Conservation (phyloP, 2,329 filamentous ascomycete genomes). For the Arachnopeziza araneosa region DNA sequence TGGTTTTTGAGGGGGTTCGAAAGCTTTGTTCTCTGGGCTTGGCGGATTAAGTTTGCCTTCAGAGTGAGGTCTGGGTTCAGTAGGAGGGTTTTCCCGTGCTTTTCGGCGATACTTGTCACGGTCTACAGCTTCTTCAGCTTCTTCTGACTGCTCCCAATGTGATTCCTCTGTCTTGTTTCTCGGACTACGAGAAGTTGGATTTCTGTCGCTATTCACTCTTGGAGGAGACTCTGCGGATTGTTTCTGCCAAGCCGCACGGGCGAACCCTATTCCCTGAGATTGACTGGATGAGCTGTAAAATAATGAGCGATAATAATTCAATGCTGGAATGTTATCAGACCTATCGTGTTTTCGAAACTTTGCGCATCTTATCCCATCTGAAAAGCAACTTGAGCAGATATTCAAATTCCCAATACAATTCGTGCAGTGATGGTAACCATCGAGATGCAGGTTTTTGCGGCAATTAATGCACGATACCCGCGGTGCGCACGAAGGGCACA, state of each 20-base stretch:
- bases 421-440: background rate
- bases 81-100: too few species aligned
- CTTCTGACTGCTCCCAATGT: too few species aligned
- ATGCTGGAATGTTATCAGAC: background rate
- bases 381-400: background rate
- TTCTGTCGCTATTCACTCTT: background rate
- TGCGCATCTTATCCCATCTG: background rate
- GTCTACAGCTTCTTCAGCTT: too few species aligned
- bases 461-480: background rate
- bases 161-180: too few species aligned
- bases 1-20: background rate
- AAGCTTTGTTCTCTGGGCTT: background rate
- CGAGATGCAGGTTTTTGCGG: background rate
- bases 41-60: too few species aligned
- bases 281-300: background rate
- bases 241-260: background rate
- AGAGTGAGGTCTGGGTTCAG: too few species aligned
- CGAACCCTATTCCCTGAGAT: background rate
- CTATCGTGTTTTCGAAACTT: background rate
- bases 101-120: too few species aligned
- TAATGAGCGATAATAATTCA: background rate
- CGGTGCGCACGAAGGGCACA: background rate
- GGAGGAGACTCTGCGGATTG: background rate
- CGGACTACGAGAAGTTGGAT: background rate
- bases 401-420: background rate